A percentile compares a stretch with the other conserved stretches of the same genome.
phyloP scores from a whole-genome alignment of 1,284 basidiomycete genomes.

The Gomphus bonarii region DNA sequence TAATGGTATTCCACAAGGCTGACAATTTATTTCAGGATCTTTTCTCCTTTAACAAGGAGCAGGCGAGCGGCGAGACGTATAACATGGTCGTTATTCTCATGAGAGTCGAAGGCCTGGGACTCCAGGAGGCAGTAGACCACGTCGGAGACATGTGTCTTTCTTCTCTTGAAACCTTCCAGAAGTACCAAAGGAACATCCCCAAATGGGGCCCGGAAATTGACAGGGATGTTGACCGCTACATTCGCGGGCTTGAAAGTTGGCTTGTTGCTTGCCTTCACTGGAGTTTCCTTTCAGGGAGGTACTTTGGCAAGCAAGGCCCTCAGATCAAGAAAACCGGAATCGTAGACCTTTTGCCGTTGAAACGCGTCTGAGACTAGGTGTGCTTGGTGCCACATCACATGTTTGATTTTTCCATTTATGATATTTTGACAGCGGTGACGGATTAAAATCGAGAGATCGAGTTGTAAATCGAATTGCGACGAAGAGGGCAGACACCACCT shows the following conservation, averaged over 20 bases:
- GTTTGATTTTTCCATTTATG: too few relatives aligned
- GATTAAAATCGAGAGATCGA: too few relatives aligned
- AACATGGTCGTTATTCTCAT: slow-evolving; percentile 24
- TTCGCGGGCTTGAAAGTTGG: slow-evolving; percentile 24
- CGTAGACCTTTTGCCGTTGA: slow-evolving; percentile 26
- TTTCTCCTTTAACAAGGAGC: slow-evolving; percentile 35
- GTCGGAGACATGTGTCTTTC: slow-evolving; percentile 21
- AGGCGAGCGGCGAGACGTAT: slow-evolving; percentile 32
- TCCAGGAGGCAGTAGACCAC: slow-evolving; percentile 23
- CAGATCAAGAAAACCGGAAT: slow-evolving; percentile 35
- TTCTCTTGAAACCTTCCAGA: slow-evolving; percentile 19
- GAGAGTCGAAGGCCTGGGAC: slow-evolving; percentile 16
- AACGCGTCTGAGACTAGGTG: neutral
- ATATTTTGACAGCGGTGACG: too few relatives aligned
- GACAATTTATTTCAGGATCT: slow-evolving; percentile 24
- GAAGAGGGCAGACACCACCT: too few relatives aligned
- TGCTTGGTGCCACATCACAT: neutral
- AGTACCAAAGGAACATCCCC: slow-evolving; percentile 17
- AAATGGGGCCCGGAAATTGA: slow-evolving; percentile 20
- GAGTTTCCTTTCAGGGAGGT: slow-evolving; percentile 31
- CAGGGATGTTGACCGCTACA: slow-evolving; percentile 20
- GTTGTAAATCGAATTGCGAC: too few relatives aligned
- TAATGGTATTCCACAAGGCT: neutral
- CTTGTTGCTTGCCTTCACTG: slow-evolving; percentile 31
- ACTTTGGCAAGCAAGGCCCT: slow-evolving; percentile 33